Evolutionary conservation across 1,284 basidiomycete genomes (phyloP).

Genomic region (Puccinia sorghi): DNA sequence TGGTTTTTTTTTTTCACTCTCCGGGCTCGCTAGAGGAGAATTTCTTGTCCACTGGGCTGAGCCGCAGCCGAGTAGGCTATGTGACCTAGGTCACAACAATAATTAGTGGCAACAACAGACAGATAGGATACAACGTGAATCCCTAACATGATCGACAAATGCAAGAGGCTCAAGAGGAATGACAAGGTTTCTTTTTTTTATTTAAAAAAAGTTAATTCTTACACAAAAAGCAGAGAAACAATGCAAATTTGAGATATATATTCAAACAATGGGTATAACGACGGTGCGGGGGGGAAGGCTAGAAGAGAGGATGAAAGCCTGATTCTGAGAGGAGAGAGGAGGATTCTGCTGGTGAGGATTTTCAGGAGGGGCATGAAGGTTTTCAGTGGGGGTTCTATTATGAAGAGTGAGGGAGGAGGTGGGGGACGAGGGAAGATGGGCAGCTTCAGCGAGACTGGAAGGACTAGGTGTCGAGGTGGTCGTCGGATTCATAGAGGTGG

Average conservation of each 20-base stretch:
- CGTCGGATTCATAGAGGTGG: not conserved
- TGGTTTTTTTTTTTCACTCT: too few relatives aligned
- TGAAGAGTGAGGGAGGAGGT: not conserved
- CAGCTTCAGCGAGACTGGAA: not conserved
- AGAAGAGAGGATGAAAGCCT: not conserved
- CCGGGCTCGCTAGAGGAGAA: too few relatives aligned
- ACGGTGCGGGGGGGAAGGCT: not conserved
- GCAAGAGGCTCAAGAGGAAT: not conserved
- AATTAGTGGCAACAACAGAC: not conserved
- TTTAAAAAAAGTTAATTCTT: too few relatives aligned
- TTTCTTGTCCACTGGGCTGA: too few relatives aligned
- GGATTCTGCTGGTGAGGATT: not conserved
- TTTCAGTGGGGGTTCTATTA: not conserved
- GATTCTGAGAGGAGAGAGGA: not conserved
- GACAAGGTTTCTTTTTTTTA: too few relatives aligned
- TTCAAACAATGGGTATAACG: slow-evolving; percentile 8
- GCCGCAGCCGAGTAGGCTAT: too few relatives aligned
- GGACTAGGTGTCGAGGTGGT: not conserved
- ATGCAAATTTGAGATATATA: not conserved
- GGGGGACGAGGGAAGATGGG: not conserved
- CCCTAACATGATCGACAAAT: not conserved
- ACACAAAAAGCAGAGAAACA: too few relatives aligned
- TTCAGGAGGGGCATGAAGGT: not conserved
- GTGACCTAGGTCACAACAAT: not conserved
- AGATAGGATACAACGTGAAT: slow-evolving; percentile 12